Evolutionary conservation across 345 rosid genomes (phyloP).

Genomic region (Raphanus raphanistrum): DNA sequence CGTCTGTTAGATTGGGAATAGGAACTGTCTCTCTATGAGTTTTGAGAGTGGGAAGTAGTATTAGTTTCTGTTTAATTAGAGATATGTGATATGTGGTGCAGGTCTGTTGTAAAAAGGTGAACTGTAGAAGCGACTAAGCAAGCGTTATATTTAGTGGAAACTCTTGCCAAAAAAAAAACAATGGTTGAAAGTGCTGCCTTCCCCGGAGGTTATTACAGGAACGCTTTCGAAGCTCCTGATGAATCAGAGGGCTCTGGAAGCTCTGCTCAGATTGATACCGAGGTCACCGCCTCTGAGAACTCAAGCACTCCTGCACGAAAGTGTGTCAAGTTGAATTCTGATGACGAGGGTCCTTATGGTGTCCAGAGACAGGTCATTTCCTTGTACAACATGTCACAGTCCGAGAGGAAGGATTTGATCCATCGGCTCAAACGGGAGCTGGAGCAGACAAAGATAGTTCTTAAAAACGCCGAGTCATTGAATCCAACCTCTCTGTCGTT

Average conservation of each 20-base stretch:
- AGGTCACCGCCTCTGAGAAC: constrained; percentile 71
- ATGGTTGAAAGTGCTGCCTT: constrained; percentile 60
- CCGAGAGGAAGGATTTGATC: constrained; percentile 66
- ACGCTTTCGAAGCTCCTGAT: constrained; percentile 51
- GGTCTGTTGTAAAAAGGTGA: too few species aligned
- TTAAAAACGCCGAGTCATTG: constrained; percentile 57
- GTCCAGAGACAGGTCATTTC: constrained; percentile 68
- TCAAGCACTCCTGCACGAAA: constrained; percentile 60
- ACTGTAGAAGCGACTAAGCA: too few species aligned
- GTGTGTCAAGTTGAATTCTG: constrained; percentile 54
- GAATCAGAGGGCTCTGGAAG: constrained; percentile 89
- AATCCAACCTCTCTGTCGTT: constrained; percentile 54
- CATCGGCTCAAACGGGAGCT: constrained; percentile 61
- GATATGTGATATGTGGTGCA: too few species aligned
- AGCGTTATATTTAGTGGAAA: constrained; percentile 5
- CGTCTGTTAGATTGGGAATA: too few species aligned
- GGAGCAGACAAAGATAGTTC: constrained; percentile 62
- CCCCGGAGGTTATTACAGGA: constrained; percentile 52
- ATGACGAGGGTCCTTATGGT: constrained; percentile 50
- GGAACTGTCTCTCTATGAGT: too few species aligned
- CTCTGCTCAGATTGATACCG: constrained; percentile 65
- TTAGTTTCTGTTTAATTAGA: too few species aligned
- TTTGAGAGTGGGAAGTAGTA: too few species aligned
- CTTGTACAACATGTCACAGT: constrained; percentile 53
- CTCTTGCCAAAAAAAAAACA: constrained; percentile 39